phyloP scores from a whole-genome alignment of 1,284 basidiomycete species.

The Sanghuangporus weigelae region DNA sequence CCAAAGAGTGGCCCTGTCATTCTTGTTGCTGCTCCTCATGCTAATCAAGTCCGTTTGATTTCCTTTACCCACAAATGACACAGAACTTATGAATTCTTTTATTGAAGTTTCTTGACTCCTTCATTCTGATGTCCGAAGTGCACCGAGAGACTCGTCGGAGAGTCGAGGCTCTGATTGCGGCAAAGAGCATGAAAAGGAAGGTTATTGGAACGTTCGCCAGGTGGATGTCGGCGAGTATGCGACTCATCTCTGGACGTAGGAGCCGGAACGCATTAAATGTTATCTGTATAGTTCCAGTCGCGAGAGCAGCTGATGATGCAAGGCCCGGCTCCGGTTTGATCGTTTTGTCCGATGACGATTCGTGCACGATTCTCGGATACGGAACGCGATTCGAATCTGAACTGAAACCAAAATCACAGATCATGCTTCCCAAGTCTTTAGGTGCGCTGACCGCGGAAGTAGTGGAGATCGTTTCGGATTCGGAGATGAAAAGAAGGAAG shows the following conservation, averaged over 20 bases:
- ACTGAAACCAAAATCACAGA: conserved; percentile 77
- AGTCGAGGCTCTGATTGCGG: conserved; percentile 91
- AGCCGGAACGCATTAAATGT: background rate
- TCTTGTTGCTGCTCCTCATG: conserved; percentile 97
- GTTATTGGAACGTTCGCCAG: conserved; percentile 81
- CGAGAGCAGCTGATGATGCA: conserved; percentile 87
- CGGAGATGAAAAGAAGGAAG: conserved; percentile 77
- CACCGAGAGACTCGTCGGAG: conserved; percentile 79
- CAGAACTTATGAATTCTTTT: background rate
- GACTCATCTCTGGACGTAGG: background rate
- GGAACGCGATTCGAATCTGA: conserved; percentile 79
- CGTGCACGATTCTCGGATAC: conserved; percentile 75
- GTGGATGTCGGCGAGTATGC: conserved; percentile 89
- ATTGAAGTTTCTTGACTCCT: conserved; percentile 87
- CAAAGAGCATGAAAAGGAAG: conserved; percentile 80
- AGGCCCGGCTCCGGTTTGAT: conserved; percentile 76
- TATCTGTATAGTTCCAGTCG: conserved; percentile 72
- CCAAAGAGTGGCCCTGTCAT: conserved; percentile 90
- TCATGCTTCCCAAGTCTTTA: conserved; percentile 83
- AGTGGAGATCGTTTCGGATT: conserved; percentile 86
- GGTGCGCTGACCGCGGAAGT: conserved; percentile 82
- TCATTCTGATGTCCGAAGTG: conserved; percentile 86
- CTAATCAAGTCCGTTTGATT: conserved; percentile 71
- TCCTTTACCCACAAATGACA: background rate
- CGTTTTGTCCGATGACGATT: conserved; percentile 68